These are phyloP conservation scores for Chaetoceros tenuissimus DNA, from an alignment of 108 stramenopile genomes.

Conservation along the genomic window DNA sequence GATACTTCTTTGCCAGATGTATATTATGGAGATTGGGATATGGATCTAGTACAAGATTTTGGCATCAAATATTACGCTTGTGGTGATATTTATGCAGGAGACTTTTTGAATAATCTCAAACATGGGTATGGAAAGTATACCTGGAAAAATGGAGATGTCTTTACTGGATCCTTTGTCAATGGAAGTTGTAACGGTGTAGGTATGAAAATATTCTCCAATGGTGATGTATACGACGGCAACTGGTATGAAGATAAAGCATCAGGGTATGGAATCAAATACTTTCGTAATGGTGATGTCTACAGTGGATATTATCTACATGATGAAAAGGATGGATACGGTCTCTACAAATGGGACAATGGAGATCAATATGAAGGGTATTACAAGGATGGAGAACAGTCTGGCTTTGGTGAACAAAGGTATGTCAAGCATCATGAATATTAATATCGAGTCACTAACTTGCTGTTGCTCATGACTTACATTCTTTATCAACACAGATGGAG, in stretches of 20 bases:
- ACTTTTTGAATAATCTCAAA: not conserved
- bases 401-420: too few relatives aligned
- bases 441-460: not conserved
- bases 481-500: too few relatives aligned
- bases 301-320: conserved; percentile 8
- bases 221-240: not conserved
- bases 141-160: not conserved
- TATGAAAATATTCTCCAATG: not conserved
- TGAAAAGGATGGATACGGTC: conserved; percentile 49
- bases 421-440: too few relatives aligned
- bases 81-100: not conserved
- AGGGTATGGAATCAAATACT: not conserved
- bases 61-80: not conserved
- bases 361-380: conserved; percentile 28
- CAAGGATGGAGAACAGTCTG: not conserved
- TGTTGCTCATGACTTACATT: too few relatives aligned
- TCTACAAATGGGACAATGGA: conserved; percentile 46
- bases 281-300: not conserved
- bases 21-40: not conserved
- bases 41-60: not conserved
- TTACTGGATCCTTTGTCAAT: not conserved
- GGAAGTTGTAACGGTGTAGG: not conserved
- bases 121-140: not conserved
- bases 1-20: too few relatives aligned
- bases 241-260: not conserved